phyloP scores from a whole-genome alignment of 202 grass and related monocot genomes.

The Hordeum pubiflorum region DNA sequence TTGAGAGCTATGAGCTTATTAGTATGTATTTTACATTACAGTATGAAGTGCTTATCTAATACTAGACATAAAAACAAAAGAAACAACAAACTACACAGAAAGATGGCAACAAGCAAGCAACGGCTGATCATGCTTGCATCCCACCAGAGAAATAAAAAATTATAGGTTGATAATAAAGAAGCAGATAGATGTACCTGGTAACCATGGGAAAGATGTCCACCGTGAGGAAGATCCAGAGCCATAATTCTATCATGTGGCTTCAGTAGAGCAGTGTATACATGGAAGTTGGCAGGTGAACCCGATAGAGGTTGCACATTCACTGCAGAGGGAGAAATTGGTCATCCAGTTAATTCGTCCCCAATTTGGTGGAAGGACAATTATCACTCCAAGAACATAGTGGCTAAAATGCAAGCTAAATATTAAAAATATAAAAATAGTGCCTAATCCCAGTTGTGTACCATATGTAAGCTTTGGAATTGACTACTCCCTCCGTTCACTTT shows the following conservation, averaged over 20 bases:
- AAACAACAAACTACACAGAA: conserved; percentile 2
- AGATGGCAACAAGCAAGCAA: conserved; percentile 5
- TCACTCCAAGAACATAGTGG: neutral
- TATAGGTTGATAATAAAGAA: conserved; percentile 19
- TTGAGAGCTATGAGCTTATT: neutral
- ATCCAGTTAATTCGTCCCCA: conserved; percentile 6
- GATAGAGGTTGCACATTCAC: conserved; percentile 98
- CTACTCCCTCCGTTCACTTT: no score
- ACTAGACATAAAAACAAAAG: neutral
- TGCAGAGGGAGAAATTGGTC: conserved; percentile 29
- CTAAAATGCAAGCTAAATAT: neutral
- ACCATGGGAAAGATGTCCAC: conserved; percentile 99
- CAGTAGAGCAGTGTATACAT: conserved; percentile 91
- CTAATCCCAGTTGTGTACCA: neutral
- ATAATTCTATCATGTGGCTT: conserved; percentile 99
- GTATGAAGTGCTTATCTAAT: conserved; percentile 1
- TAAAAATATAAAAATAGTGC: neutral
- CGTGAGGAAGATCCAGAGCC: conserved; percentile 98
- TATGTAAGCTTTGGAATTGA: conserved; percentile 4
- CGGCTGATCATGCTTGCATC: neutral
- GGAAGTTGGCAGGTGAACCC: conserved; percentile 93
- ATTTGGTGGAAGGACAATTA: conserved; percentile 8
- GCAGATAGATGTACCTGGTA: conserved; percentile 66
- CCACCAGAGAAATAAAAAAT: neutral
- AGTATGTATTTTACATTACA: neutral